Conservation (phyloP, 2,329 filamentous ascomycete genomes). For the Hypomyces perniciosus region DNA sequence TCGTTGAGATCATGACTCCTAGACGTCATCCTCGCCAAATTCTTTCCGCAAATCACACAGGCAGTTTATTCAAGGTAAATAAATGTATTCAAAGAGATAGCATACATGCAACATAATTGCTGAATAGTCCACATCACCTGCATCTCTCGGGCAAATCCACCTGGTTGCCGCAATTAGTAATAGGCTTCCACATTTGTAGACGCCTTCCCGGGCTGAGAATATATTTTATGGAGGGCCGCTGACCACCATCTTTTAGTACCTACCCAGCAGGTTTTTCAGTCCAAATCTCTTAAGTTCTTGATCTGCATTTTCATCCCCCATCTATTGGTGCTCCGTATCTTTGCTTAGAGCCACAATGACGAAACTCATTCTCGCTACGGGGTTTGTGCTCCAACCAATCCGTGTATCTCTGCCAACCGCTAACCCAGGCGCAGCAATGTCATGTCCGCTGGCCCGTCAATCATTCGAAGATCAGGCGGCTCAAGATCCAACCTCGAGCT, state of each 20-base stretch:
- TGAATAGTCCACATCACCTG: background rate
- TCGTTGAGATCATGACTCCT: too few species aligned
- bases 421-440: slow-evolving; percentile 55
- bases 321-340: background rate
- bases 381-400: slow-evolving; percentile 48
- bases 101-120: too few species aligned
- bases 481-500: slow-evolving; percentile 86
- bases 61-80: too few species aligned
- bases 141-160: slow-evolving; percentile 4
- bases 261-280: background rate
- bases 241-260: background rate
- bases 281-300: background rate
- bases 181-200: background rate
- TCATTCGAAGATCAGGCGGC: slow-evolving; percentile 71
- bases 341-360: slow-evolving; percentile 45
- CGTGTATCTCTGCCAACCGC: slow-evolving; percentile 5
- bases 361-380: slow-evolving; percentile 79
- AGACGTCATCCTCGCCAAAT: too few species aligned
- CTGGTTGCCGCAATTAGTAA: slow-evolving; percentile 5
- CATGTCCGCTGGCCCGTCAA: slow-evolving; percentile 74
- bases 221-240: background rate
- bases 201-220: background rate
- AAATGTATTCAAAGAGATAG: too few species aligned
- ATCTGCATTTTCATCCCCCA: background rate
- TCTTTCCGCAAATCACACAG: too few species aligned